These are phyloP conservation scores for Leccinum disarticulatum DNA, from an alignment of 768 basidiomycete genomes.

Conservation along the genomic window DNA sequence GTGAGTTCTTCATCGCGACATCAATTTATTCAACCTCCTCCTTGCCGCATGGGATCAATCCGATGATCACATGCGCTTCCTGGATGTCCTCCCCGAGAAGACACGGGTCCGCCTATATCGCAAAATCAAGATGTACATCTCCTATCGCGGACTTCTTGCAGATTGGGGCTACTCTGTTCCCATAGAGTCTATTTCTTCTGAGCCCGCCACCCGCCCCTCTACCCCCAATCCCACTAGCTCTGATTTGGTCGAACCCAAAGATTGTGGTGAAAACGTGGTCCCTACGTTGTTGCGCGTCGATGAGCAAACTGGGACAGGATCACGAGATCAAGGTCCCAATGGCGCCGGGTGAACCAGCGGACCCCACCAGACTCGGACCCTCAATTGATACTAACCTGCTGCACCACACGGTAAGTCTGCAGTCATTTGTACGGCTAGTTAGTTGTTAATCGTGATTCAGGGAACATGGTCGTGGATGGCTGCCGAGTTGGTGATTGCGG, in stretches of 20 bases:
- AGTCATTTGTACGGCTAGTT: background rate
- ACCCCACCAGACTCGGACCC: background rate
- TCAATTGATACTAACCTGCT: background rate
- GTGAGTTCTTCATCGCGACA: background rate
- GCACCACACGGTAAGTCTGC: background rate
- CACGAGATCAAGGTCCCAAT: background rate
- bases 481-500: background rate
- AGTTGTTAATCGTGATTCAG: background rate
- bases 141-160: background rate
- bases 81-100: background rate
- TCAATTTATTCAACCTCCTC: background rate
- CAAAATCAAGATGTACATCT: background rate
- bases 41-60: background rate
- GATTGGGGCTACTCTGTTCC: background rate
- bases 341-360: background rate
- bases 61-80: background rate
- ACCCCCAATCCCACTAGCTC: background rate
- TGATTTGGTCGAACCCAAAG: too few species aligned
- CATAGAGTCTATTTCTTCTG: background rate
- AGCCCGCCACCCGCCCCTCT: background rate
- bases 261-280: too few species aligned
- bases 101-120: background rate
- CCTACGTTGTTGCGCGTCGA: too few species aligned
- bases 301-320: background rate
- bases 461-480: background rate